phyloP scores from a whole-genome alignment of 805 yeast genomes.

The Ogataea parapolymorpha region DNA sequence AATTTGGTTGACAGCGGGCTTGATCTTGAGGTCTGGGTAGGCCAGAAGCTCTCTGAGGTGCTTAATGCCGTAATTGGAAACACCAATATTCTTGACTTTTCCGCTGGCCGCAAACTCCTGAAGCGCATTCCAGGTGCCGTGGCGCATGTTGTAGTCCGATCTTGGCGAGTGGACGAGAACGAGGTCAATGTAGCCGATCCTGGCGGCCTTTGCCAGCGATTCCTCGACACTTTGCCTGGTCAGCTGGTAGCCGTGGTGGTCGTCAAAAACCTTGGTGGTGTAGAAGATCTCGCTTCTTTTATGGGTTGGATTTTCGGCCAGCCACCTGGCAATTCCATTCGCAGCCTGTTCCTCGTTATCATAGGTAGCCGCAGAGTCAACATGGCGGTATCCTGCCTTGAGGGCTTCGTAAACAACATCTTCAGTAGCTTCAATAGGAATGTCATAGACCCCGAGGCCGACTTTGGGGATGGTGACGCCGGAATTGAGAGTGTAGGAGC shows the following conservation, averaged over 20 bases:
- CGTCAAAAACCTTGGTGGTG: constrained; percentile 38
- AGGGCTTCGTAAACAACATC: constrained; percentile 56
- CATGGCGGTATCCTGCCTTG: constrained; percentile 64
- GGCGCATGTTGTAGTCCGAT: constrained; percentile 39
- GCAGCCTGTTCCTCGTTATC: constrained; percentile 61
- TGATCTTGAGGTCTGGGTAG: constrained; percentile 41
- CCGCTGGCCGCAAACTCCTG: constrained; percentile 54
- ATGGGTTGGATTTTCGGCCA: constrained; percentile 24
- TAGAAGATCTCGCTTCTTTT: constrained; percentile 39
- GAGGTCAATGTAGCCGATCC: constrained; percentile 51
- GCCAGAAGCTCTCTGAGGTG: constrained; percentile 53
- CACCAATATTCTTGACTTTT: constrained; percentile 52
- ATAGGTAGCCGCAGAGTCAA: constrained; percentile 71
- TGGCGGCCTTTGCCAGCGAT: constrained; percentile 41
- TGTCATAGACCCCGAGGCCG: constrained; percentile 53
- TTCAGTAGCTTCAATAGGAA: constrained; percentile 38
- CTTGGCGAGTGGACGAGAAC: constrained; percentile 53
- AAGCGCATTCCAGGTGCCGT: constrained; percentile 52
- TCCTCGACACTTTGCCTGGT: constrained; percentile 42
- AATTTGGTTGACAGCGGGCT: constrained; percentile 49
- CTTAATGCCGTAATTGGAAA: constrained; percentile 57
- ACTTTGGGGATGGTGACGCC: constrained; percentile 54
- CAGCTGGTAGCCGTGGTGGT: constrained; percentile 34
- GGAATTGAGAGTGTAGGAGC: constrained; percentile 39
- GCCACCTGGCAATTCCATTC: constrained; percentile 51